Conservation (phyloP, 176 grass and related monocot species). For the Pontederia crassipes region DNA sequence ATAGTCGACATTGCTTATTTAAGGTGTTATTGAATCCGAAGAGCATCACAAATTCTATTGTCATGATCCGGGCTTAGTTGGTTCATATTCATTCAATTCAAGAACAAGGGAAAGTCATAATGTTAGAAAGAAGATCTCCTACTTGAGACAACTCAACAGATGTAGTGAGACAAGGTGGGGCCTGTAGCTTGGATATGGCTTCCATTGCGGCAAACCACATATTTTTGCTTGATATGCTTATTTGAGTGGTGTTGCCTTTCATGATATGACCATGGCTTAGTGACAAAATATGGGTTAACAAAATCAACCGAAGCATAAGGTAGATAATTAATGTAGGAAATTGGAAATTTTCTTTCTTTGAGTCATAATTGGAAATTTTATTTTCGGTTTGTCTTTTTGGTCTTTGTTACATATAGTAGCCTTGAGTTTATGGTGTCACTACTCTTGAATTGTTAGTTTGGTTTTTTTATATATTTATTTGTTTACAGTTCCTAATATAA, state of each 20-base stretch:
- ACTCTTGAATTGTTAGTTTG: neutral
- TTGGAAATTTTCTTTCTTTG: slow-evolving; percentile 3
- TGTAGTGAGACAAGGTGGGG: no score
- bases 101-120: neutral
- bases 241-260: slow-evolving; percentile 96
- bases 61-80: slow-evolving; percentile 87
- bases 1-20: slow-evolving; percentile 99
- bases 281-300: slow-evolving; percentile 99
- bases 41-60: slow-evolving; percentile 83
- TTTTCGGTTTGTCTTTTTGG: neutral
- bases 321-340: slow-evolving; percentile 8
- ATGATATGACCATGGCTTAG: slow-evolving; percentile 91
- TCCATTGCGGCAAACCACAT: slow-evolving; percentile 81
- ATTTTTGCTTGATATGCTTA: slow-evolving; percentile 84
- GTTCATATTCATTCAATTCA: slow-evolving; percentile 84
- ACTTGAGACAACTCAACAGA: neutral
- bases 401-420: neutral
- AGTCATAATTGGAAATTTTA: neutral
- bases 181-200: slow-evolving; percentile 87
- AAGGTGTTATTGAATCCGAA: slow-evolving; percentile 83
- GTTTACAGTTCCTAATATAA: neutral
- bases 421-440: neutral
- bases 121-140: slow-evolving; percentile 16
- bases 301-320: slow-evolving; percentile 94
- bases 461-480: slow-evolving; percentile 5